Percentiles rank a stretch among this genome's conserved stretches.
Evolutionary conservation across 176 grass and related monocot species (phyloP).

Genomic region (Saccharum spontaneum): DNA sequence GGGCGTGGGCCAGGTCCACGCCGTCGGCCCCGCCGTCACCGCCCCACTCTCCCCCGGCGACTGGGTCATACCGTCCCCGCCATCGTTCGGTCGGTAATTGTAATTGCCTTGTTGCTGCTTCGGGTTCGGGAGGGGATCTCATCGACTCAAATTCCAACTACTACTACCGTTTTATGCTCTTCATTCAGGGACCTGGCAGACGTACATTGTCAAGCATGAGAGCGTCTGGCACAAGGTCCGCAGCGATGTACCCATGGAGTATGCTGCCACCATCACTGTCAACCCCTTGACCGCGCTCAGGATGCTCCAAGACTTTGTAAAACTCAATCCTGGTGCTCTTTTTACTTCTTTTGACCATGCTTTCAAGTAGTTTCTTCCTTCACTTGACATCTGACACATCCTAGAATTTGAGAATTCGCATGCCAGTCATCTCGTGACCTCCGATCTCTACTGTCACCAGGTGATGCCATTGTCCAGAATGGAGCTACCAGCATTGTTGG

Average conservation of each 20-base stretch:
- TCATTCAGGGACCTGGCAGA: conserved; percentile 83
- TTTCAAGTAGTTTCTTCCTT: neutral
- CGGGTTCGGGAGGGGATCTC: neutral
- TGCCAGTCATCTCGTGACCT: neutral
- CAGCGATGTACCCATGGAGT: conserved; percentile 70
- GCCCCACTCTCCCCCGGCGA: conserved; percentile 60
- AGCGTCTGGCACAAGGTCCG: conserved; percentile 71
- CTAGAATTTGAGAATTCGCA: neutral
- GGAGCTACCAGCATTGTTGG: conserved; percentile 89
- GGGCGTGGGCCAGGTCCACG: conserved; percentile 79
- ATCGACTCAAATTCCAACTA: neutral
- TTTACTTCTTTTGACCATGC: neutral
- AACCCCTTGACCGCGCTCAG: conserved; percentile 75
- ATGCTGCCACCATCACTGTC: conserved; percentile 76
- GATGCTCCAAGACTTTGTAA: conserved; percentile 78
- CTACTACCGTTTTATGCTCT: neutral
- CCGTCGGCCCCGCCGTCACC: conserved; percentile 58
- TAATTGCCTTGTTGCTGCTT: neutral
- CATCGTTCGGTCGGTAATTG: conserved; percentile 57
- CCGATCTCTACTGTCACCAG: conserved; percentile 34
- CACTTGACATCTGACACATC: neutral
- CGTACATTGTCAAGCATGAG: conserved; percentile 68
- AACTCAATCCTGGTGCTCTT: conserved; percentile 60
- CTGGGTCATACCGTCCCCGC: conserved; percentile 86
- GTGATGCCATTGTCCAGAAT: conserved; percentile 85